phyloP scores from a whole-genome alignment of 495 filamentous ascomycete species.

The Xylaria bambusicola region DNA sequence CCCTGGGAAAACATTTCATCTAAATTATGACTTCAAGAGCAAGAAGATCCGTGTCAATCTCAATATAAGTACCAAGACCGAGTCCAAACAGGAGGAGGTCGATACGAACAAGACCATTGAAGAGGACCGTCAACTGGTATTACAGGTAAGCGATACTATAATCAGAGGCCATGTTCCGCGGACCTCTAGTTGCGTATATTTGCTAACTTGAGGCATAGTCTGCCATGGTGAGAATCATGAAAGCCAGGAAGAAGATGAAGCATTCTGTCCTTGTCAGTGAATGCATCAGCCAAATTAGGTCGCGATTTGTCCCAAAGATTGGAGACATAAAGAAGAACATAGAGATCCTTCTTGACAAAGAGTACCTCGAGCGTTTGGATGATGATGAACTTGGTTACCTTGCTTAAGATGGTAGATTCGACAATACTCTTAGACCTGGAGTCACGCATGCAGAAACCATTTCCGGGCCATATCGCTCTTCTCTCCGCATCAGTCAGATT shows the following conservation, averaged over 20 bases:
- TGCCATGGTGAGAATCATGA: constrained; percentile 99
- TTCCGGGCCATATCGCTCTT: constrained; percentile 14
- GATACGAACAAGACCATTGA: constrained; percentile 99
- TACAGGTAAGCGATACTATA: constrained; percentile 77
- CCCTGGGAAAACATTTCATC: constrained; percentile 69
- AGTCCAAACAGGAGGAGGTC: constrained; percentile 90
- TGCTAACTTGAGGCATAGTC: constrained; percentile 62
- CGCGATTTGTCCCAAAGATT: constrained; percentile 91
- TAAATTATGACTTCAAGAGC: constrained; percentile 94
- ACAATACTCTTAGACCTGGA: no score
- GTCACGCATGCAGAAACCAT: constrained; percentile 12
- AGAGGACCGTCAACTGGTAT: constrained; percentile 91
- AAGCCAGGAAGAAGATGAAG: constrained; percentile 98
- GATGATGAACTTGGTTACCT: constrained; percentile 93
- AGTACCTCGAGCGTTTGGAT: constrained; percentile 94
- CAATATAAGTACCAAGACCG: constrained; percentile 90
- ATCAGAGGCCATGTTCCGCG: constrained; percentile 53
- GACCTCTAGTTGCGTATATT: no score
- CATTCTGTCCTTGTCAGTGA: constrained; percentile 90
- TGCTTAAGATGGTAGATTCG: constrained; percentile 52
- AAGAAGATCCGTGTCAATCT: constrained; percentile 98
- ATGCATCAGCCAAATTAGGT: constrained; percentile 90
- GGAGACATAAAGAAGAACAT: constrained; percentile 99
- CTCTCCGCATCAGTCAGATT: constrained; percentile 13
- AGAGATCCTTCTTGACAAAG: constrained; percentile 97